phyloP scores from a whole-genome alignment of 75 land plant genomes.

The Selaginella moellendorffii region DNA sequence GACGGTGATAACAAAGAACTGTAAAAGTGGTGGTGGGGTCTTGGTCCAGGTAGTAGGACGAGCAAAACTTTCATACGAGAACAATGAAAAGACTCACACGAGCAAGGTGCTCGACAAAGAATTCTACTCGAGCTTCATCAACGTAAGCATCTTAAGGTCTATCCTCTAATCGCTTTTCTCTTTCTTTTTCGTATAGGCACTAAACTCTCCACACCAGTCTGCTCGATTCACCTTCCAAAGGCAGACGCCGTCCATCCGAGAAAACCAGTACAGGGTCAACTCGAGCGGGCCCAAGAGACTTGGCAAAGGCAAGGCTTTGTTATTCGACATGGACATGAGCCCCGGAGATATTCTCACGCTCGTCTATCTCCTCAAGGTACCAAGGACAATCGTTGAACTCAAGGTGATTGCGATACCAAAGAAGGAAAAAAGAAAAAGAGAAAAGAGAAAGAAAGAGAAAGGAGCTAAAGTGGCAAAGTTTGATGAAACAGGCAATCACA shows the following conservation, averaged over 20 bases:
- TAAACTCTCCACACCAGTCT: slow-evolving; percentile 36
- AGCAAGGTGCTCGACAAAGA: slow-evolving; percentile 38
- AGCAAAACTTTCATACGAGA: slow-evolving; percentile 26
- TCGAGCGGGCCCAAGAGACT: neutral
- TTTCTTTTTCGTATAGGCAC: slow-evolving; percentile 25
- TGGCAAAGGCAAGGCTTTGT: slow-evolving; percentile 33
- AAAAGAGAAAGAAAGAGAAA: too few species aligned
- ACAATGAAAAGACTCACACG: slow-evolving; percentile 30
- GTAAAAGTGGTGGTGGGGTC: slow-evolving; percentile 32
- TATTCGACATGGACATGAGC: slow-evolving; percentile 91
- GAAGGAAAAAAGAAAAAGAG: too few species aligned
- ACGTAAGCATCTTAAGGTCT: slow-evolving; percentile 26
- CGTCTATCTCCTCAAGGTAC: slow-evolving; percentile 56
- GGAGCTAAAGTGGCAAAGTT: too few species aligned
- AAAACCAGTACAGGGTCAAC: slow-evolving; percentile 39
- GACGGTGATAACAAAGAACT: too few species aligned
- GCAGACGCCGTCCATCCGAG: slow-evolving; percentile 47
- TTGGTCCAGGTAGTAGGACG: slow-evolving; percentile 39
- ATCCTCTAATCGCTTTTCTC: neutral
- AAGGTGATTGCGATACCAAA: slow-evolving; percentile 46
- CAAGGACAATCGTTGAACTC: slow-evolving; percentile 44
- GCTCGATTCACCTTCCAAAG: slow-evolving; percentile 53
- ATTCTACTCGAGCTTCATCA: slow-evolving; percentile 45
- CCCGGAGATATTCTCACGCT: slow-evolving; percentile 79
- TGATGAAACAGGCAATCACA: slow-evolving; percentile 61